Conservation (phyloP, 2,329 filamentous ascomycete genomes). For the Aureobasidium leucospermi region DNA sequence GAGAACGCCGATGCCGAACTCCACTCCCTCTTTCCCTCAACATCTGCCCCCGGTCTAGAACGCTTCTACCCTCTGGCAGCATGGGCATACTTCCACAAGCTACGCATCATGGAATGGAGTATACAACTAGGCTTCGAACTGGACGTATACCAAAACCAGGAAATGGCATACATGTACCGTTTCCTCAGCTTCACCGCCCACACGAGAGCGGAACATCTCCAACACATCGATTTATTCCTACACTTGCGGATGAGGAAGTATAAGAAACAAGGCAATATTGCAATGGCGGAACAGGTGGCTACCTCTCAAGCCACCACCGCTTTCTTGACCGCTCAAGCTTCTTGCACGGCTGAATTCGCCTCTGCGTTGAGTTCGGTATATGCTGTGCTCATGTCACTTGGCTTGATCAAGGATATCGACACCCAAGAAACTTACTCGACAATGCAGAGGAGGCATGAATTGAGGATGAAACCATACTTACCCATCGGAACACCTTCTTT, state of each 20-base stretch:
- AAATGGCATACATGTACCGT: slow-evolving; percentile 75
- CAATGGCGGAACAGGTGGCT: slow-evolving; percentile 18
- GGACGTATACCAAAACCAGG: slow-evolving; percentile 78
- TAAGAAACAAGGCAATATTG: slow-evolving; percentile 24
- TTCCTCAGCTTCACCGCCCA: slow-evolving; percentile 18
- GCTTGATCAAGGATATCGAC: slow-evolving; percentile 37
- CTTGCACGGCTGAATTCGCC: background rate
- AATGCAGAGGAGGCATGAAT: slow-evolving; percentile 64
- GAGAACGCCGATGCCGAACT: slow-evolving; percentile 61
- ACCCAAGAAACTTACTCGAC: slow-evolving; percentile 58
- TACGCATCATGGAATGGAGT: slow-evolving; percentile 79
- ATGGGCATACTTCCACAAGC: slow-evolving; percentile 86
- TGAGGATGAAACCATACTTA: slow-evolving; percentile 81
- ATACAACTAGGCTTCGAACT: slow-evolving; percentile 92
- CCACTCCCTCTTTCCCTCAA: background rate
- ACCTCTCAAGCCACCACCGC: slow-evolving; percentile 20
- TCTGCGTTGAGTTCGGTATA: slow-evolving; percentile 44
- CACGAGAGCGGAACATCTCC: slow-evolving; percentile 34
- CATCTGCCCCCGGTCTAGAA: background rate
- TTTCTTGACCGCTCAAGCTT: slow-evolving; percentile 24
- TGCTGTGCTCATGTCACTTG: slow-evolving; percentile 54
- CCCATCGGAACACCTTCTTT: slow-evolving; percentile 60
- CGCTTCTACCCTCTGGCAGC: slow-evolving; percentile 64
- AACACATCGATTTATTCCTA: slow-evolving; percentile 64
- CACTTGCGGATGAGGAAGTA: slow-evolving; percentile 25